Conservation (phyloP, 345 rosid species). For the Pistacia integerrima region DNA sequence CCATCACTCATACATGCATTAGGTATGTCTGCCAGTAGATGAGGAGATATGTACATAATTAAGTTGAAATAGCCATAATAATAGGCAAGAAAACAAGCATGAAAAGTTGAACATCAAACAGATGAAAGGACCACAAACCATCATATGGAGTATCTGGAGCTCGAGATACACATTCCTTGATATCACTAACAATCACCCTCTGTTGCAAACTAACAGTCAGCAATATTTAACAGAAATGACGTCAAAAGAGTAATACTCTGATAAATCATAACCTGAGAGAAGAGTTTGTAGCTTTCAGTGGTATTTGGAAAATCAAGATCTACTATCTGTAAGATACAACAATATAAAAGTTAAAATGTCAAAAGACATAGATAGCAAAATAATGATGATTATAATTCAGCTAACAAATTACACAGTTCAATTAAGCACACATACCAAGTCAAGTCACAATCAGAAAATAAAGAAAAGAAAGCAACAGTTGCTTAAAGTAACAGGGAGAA, state of each 20-base stretch:
- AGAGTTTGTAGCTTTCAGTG: slow-evolving; percentile 89
- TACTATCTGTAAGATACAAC: slow-evolving; percentile 50
- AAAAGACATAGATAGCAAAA: not conserved
- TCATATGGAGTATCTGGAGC: slow-evolving; percentile 98
- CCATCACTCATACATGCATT: not conserved
- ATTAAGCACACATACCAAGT: not conserved
- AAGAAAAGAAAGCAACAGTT: not conserved
- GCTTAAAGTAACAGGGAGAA: not conserved
- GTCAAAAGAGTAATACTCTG: slow-evolving; percentile 11
- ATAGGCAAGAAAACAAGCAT: not conserved
- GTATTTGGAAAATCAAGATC: slow-evolving; percentile 83
- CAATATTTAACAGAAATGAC: slow-evolving; percentile 10
- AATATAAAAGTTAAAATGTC: slow-evolving; percentile 15
- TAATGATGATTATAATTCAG: not conserved
- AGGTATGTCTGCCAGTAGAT: not conserved
- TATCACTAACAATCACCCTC: slow-evolving; percentile 94
- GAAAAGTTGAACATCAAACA: slow-evolving; percentile 7
- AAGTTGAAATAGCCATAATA: not conserved
- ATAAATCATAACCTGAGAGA: slow-evolving; percentile 70
- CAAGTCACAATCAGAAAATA: not conserved
- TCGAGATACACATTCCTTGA: slow-evolving; percentile 94
- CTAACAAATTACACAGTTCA: not conserved
- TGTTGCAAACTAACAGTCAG: slow-evolving; percentile 42
- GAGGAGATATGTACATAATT: not conserved
- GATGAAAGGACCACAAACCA: slow-evolving; percentile 48